Evolutionary conservation across 1,284 basidiomycete species (phyloP), one percentile per base, ranked within the genome.

Genomic region (Sporisorium reilianum): DNA sequence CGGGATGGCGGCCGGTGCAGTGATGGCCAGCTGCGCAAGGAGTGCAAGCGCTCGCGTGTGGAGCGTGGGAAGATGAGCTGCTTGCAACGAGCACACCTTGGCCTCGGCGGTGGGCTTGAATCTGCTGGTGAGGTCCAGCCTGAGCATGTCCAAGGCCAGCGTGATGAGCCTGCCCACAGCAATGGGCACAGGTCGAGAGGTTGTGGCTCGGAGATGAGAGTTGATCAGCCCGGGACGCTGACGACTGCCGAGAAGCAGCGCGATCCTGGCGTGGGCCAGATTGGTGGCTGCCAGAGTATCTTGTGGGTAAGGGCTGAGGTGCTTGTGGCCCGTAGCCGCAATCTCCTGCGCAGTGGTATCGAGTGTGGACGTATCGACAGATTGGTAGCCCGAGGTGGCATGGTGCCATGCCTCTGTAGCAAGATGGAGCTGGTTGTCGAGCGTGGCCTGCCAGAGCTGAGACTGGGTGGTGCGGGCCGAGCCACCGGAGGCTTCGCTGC

Each of bases 181-280:
- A 2, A 95, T 81, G 46, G 89, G 88, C 1, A 95, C 90, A 9
- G 92, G 89, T 18, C 93, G 89, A 44, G 87, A 85, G 2, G 88
- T 89, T 0, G 88, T 85, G 14, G 89, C 52, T 8, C 64, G 57
- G 2, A 80, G 62, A 23, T 70, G 72, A 16, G 53, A 40, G 20
- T 51, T 55, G 45, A 80, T 63, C 5, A 76, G 42, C 8, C 74
- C 74, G 1, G 62, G 40, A 6, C 63, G 58, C 3, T 60, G 60
- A 20, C 65, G 54, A 6, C 42, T 58, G n/a, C 74, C 78, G 14
- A 77, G 51, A 1, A 80, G 46, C n/a, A 72, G 40, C 10, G 56
- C 54, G 2, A 77, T 45, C 8, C 79, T 57, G 2, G 41, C 28
- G 22, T 71, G 60, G 7, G 71, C 64, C 8, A 60, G 11, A 8